phyloP scores from a whole-genome alignment of 192 early-diverging fungal species.

The Umbelopsis sp. region DNA sequence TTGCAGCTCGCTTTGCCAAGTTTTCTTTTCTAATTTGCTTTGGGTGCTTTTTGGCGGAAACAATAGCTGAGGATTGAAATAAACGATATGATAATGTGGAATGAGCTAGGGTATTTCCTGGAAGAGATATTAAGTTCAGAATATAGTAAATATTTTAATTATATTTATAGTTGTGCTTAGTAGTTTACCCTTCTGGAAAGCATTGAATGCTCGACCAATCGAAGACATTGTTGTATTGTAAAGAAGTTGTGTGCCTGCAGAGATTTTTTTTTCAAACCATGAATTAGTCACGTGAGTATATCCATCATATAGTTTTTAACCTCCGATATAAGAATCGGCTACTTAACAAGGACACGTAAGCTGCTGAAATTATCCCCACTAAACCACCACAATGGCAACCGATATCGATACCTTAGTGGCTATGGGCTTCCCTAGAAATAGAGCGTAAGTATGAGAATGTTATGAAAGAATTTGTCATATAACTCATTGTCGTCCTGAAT shows the following conservation, averaged over 20 bases:
- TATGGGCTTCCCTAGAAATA: constrained; percentile 71
- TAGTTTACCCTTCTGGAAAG: neutral
- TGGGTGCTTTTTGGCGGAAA: constrained; percentile 38
- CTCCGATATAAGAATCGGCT: too few species aligned
- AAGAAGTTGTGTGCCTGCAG: neutral
- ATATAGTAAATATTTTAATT: neutral
- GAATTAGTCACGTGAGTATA: neutral
- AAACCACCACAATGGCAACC: constrained; percentile 40
- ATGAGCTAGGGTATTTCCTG: neutral
- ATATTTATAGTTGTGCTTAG: neutral
- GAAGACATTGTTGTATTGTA: constrained; percentile 14
- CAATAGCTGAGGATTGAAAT: constrained; percentile 34
- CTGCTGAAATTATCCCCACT: neutral
- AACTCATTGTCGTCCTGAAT: neutral
- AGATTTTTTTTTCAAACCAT: constrained; percentile 1
- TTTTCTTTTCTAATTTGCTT: constrained; percentile 48
- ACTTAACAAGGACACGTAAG: neutral
- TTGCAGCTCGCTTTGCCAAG: constrained; percentile 34
- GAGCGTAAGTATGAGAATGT: constrained; percentile 48
- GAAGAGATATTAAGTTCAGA: neutral
- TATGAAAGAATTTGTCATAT: neutral
- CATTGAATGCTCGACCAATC: constrained; percentile 16
- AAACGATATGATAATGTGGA: neutral
- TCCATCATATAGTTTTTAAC: too few species aligned
- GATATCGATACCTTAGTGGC: constrained; percentile 57